A percentile compares a stretch with the other conserved stretches of the same genome.
Evolutionary conservation across 306 rosid genomes (phyloP).

Genomic region (Sindora glabra): DNA sequence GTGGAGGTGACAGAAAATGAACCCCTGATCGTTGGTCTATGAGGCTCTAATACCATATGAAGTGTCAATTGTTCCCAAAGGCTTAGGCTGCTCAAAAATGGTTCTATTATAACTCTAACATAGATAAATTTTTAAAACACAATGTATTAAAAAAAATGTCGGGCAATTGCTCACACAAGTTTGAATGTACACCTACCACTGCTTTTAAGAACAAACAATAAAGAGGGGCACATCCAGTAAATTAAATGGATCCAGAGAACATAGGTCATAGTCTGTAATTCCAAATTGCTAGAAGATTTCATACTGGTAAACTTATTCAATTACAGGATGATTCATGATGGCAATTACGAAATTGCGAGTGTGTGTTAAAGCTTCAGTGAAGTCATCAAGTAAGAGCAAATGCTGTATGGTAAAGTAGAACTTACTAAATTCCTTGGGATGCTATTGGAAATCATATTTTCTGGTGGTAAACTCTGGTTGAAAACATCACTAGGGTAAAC

Average conservation of each 20-base stretch:
- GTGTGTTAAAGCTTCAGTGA: not conserved
- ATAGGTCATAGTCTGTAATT: too few relatives aligned
- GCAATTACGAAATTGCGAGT: not conserved
- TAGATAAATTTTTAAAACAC: too few relatives aligned
- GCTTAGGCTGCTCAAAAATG: too few relatives aligned
- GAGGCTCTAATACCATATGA: too few relatives aligned
- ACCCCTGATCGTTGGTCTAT: too few relatives aligned
- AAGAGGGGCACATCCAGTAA: not conserved
- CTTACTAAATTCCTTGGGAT: conserved; percentile 48
- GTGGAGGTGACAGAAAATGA: too few relatives aligned
- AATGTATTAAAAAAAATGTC: too few relatives aligned
- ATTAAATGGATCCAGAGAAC: not conserved
- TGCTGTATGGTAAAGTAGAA: conserved; percentile 3
- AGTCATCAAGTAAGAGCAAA: conserved; percentile 13
- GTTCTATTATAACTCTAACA: too few relatives aligned
- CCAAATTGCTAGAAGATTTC: not conserved
- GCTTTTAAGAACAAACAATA: too few relatives aligned
- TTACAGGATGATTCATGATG: not conserved
- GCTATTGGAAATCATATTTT: conserved; percentile 30
- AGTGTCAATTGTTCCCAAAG: too few relatives aligned
- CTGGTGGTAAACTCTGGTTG: conserved; percentile 32
- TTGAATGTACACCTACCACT: too few relatives aligned
- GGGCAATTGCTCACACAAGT: too few relatives aligned
- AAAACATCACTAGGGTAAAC: conserved; percentile 24
- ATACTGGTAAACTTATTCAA: not conserved